phyloP scores from a whole-genome alignment of 306 rosid species.

The Corylus avellana region DNA sequence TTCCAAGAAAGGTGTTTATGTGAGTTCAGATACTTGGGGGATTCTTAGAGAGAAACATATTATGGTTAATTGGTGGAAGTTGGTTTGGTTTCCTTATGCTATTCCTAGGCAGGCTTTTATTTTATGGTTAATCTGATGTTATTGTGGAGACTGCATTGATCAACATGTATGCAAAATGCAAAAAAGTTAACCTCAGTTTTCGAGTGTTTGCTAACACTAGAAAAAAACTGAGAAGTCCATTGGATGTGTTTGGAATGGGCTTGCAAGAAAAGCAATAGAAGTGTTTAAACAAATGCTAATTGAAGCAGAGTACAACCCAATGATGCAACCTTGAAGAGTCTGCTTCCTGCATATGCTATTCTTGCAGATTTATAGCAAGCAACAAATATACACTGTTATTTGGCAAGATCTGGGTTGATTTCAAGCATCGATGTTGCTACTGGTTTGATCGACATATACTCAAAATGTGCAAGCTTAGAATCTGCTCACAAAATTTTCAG shows the following conservation, averaged over 20 bases:
- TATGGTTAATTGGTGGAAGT: too few species aligned
- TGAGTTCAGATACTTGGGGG: too few species aligned
- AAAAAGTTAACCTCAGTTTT: conserved; percentile 40
- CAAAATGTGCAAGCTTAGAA: conserved; percentile 71
- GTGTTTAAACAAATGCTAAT: conserved; percentile 66
- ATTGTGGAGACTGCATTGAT: conserved; percentile 76
- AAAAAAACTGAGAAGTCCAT: conserved; percentile 57
- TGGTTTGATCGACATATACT: conserved; percentile 67
- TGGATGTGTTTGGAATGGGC: conserved; percentile 65
- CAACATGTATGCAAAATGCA: conserved; percentile 71
- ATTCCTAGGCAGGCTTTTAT: too few species aligned
- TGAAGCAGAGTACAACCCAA: conserved; percentile 54
- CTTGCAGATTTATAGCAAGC: conserved; percentile 76
- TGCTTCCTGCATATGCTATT: conserved; percentile 75
- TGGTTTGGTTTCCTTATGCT: too few species aligned
- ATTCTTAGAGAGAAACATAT: too few species aligned
- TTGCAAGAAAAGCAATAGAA: conserved; percentile 62
- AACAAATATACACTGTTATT: conserved; percentile 65
- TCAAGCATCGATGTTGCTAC: conserved; percentile 62
- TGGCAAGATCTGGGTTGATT: conserved; percentile 64
- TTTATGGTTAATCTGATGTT: conserved; percentile 44
- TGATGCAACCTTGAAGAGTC: conserved; percentile 63
- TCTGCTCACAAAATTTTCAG: conserved; percentile 60
- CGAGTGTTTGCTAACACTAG: conserved; percentile 59
- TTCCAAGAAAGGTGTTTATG: too few species aligned